phyloP scores from a whole-genome alignment of 2,329 filamentous ascomycete species.

The Torrubiellomyces zombiae region DNA sequence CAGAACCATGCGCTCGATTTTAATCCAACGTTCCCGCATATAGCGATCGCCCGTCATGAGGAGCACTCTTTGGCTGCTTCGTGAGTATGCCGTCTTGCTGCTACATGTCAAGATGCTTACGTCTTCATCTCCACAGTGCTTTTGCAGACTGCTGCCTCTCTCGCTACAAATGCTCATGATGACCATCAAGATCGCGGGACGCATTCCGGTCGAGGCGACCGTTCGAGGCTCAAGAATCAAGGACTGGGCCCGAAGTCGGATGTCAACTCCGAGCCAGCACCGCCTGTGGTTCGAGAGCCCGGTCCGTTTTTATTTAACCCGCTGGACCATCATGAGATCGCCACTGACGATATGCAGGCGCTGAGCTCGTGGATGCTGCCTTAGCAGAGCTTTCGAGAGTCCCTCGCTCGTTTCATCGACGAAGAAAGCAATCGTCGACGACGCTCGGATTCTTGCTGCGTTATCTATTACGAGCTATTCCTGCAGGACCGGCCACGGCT shows the following conservation, averaged over 20 bases:
- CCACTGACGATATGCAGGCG: conserved; percentile 19
- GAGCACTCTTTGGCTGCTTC: conserved; percentile 23
- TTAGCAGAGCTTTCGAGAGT: conserved; percentile 32
- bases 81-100: conserved; percentile 19
- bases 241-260: conserved; percentile 15
- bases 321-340: not conserved
- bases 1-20: too few species aligned
- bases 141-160: conserved; percentile 23
- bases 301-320: conserved; percentile 15
- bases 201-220: too few species aligned
- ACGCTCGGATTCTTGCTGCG: conserved; percentile 24
- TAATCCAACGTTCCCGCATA: conserved; percentile 14
- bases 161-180: conserved; percentile 22
- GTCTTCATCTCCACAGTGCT: conserved; percentile 23
- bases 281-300: conserved; percentile 16
- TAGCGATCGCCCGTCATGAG: conserved; percentile 23
- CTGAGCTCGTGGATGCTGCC: conserved; percentile 36
- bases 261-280: conserved; percentile 11
- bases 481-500: conserved; percentile 30
- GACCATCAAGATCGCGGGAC: conserved; percentile 14
- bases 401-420: conserved; percentile 25
- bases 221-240: conserved; percentile 16
- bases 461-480: conserved; percentile 30
- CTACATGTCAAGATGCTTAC: too few species aligned
- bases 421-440: conserved; percentile 26